These are phyloP conservation scores for Wickerhamomyces tratensis DNA, from an alignment of 805 yeast species.

Conservation along the genomic window DNA sequence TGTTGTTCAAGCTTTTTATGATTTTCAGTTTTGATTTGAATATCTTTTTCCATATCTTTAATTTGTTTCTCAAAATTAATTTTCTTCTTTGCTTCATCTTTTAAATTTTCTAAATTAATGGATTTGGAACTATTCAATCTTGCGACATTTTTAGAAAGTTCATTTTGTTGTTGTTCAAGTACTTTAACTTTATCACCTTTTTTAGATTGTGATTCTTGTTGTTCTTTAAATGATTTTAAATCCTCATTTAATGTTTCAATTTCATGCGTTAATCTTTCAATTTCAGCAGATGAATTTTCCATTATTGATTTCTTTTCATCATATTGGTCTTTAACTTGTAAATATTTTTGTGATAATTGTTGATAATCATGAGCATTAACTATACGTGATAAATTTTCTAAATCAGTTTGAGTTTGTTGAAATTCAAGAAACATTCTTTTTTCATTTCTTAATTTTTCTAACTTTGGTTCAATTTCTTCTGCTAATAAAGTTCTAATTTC, in stretches of 20 bases:
- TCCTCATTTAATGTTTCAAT: slow-evolving; percentile 52
- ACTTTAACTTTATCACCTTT: slow-evolving; percentile 53
- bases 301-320: slow-evolving; percentile 31
- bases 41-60: slow-evolving; percentile 20
- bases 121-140: slow-evolving; percentile 57
- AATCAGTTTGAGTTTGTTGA: slow-evolving; percentile 74
- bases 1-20: slow-evolving; percentile 34
- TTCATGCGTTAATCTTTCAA: slow-evolving; percentile 43
- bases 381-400: slow-evolving; percentile 64
- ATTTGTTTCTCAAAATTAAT: slow-evolving; percentile 24
- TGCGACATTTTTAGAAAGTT: slow-evolving; percentile 52
- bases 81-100: slow-evolving; percentile 38
- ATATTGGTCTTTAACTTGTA: slow-evolving; percentile 33
- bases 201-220: slow-evolving; percentile 46
- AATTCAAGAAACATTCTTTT: slow-evolving; percentile 77
- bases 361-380: slow-evolving; percentile 72
- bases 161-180: slow-evolving; percentile 48
- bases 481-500: slow-evolving; percentile 64
- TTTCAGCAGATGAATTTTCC: slow-evolving; percentile 30
- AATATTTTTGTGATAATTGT: slow-evolving; percentile 28
- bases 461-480: slow-evolving; percentile 91
- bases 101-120: slow-evolving; percentile 43
- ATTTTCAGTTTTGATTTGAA: slow-evolving; percentile 25
- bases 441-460: slow-evolving; percentile 71
- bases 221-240: slow-evolving; percentile 38